Evolutionary conservation across 306 rosid species (phyloP).

Genomic region (Citrullus mucosospermus): DNA sequence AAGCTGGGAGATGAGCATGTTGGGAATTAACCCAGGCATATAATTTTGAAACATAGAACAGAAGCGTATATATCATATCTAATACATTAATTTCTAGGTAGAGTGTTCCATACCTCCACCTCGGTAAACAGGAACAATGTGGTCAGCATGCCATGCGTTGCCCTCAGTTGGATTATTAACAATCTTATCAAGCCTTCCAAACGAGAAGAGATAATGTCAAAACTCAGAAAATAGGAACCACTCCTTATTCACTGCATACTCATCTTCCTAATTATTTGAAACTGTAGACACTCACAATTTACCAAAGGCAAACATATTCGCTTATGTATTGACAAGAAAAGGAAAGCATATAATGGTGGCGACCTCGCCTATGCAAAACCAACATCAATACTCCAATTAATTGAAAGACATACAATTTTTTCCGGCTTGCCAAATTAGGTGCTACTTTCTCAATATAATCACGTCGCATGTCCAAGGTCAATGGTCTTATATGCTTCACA

Average conservation of each 20-base stretch:
- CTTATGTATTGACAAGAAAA: background rate
- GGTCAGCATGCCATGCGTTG: constrained; percentile 96
- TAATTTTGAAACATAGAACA: background rate
- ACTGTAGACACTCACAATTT: background rate
- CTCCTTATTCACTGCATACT: background rate
- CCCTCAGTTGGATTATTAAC: constrained; percentile 80
- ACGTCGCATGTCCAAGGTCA: constrained; percentile 51
- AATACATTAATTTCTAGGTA: background rate
- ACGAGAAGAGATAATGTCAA: background rate
- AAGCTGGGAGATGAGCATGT: background rate
- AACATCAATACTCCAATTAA: constrained; percentile 5
- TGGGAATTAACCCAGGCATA: background rate
- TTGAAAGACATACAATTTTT: constrained; percentile 49
- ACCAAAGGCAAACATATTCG: background rate
- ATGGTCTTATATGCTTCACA: constrained; percentile 55
- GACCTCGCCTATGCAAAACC: background rate
- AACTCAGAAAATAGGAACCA: constrained; percentile 12
- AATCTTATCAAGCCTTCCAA: constrained; percentile 68
- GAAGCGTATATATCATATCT: background rate
- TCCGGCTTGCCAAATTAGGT: constrained; percentile 50
- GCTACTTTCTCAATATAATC: constrained; percentile 67
- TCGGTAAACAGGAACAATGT: constrained; percentile 76
- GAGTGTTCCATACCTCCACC: constrained; percentile 66
- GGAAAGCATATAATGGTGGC: background rate
- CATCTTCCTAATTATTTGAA: background rate